These are phyloP conservation scores for Dryas drummondii DNA, from an alignment of 306 rosid species.

Conservation along the genomic window DNA sequence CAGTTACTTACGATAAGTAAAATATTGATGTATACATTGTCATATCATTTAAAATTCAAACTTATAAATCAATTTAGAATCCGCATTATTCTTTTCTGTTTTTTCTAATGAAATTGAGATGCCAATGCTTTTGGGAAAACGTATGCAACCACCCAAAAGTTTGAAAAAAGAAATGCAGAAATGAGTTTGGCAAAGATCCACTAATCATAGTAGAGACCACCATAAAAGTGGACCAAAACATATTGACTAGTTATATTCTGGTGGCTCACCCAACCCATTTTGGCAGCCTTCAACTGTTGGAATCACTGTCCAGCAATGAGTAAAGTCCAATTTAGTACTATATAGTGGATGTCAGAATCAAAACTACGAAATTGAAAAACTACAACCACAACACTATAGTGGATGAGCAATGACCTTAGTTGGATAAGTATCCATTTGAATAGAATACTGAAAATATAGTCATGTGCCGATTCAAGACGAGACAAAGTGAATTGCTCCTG, in stretches of 20 bases:
- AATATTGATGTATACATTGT: no score
- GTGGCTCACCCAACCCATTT: constrained; percentile 6
- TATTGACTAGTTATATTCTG: no score
- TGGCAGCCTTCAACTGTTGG: constrained; percentile 7
- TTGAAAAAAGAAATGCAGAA: neutral
- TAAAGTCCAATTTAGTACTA: neutral
- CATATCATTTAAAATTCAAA: no score
- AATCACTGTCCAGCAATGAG: neutral
- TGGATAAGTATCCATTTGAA: no score
- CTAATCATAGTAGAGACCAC: neutral
- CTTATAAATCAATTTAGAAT: no score
- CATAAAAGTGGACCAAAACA: no score
- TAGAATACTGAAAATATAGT: no score
- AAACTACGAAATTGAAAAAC: neutral
- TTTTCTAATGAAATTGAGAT: neutral
- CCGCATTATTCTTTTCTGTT: neutral
- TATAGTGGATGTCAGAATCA: neutral
- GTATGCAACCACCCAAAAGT: neutral
- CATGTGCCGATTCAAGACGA: no score
- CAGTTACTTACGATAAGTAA: no score
- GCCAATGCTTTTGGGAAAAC: neutral
- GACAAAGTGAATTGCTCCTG: no score
- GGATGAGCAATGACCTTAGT: no score
- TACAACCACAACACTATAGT: no score
- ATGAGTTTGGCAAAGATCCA: neutral